Evolutionary conservation across 805 yeast species (phyloP), one percentile per base, ranked within the genome.

Genomic region (Lipomyces oligophaga): DNA sequence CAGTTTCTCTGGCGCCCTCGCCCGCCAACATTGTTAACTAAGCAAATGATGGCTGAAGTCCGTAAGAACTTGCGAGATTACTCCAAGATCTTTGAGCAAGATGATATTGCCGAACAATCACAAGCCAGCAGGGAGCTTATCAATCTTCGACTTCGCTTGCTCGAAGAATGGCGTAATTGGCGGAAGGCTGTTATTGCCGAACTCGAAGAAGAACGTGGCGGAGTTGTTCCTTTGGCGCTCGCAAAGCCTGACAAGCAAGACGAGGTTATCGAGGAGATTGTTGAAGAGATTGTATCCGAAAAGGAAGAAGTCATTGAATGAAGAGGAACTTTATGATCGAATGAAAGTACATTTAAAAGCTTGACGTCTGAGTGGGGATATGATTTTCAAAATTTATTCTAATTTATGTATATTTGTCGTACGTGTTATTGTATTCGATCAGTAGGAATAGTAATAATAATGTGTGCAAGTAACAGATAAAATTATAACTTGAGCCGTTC

Each of bases 1-100:
- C 89, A 85, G 53, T 85, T 90, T 62, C 73, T 79, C 53, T 93
- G 99, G 99, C 85, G 99, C 75, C 97, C 97, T 62, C 82, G 98
- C 72, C 98, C 98, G 41, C 78, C 77, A 16, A 75, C 88, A 1
- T 68, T 81, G 56, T 78, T 93, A 63, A 73, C 81, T 52, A 79
- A 81, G 60, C 83, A 79, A 57, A 94, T 86, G 67, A 79, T 79
- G 73, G 86, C 87, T 83, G 83, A 82, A 76, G 87, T 93, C 54
- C 79, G 86, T 73, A 85, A 85, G 83, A 83, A 83, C 72, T 71
- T 90, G 73, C 79, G 82, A 65, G 90, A 85, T 69, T 86, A 84
- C 76, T 75, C 88, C 60, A 93, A 93, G 34, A 88, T 86, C 69
- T 93, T 89, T 71, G 97, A 90, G 59, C 96, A 88, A 70, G 74